These are phyloP conservation scores for Suillus discolor DNA, from an alignment of 768 basidiomycete genomes.

Conservation along the genomic window DNA sequence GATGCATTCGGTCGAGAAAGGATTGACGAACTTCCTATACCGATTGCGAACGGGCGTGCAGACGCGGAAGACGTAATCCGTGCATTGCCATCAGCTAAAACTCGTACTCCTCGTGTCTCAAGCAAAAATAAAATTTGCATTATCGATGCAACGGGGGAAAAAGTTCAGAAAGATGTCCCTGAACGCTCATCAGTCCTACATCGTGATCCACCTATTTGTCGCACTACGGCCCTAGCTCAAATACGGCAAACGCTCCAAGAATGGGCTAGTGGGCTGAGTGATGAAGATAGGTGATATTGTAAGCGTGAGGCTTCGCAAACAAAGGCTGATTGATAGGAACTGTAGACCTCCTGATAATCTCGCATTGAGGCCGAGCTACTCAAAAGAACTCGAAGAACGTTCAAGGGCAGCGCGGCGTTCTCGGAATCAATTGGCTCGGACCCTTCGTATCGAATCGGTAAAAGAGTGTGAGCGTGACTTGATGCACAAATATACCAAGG, in stretches of 20 bases:
- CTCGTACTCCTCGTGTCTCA: conserved; percentile 23
- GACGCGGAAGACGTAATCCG: conserved; percentile 20
- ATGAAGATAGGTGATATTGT: conserved; percentile 54
- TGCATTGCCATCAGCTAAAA: conserved; percentile 11
- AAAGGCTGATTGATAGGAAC: not conserved
- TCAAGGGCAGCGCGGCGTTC: conserved; percentile 54
- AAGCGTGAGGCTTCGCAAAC: not conserved
- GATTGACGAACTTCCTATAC: conserved; percentile 17
- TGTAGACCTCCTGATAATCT: conserved; percentile 41
- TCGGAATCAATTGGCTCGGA: conserved; percentile 46
- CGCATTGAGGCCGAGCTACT: conserved; percentile 43
- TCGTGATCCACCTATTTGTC: conserved; percentile 31
- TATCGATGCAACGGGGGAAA: conserved; percentile 69
- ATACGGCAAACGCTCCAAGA: conserved; percentile 61
- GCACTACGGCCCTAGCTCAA: conserved; percentile 53
- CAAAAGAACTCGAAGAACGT: conserved; percentile 52
- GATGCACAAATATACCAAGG: conserved; percentile 36
- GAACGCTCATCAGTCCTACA: conserved; percentile 23
- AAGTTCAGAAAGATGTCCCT: conserved; percentile 43
- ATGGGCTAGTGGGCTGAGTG: conserved; percentile 56
- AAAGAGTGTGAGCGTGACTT: conserved; percentile 40
- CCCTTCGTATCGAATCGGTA: conserved; percentile 42
- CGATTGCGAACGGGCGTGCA: conserved; percentile 16
- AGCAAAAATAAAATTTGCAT: conserved; percentile 53
- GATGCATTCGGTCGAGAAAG: conserved; percentile 69